Evolutionary conservation across 352 stramenopile genomes (phyloP).

Genomic region (Globisporangium recalcitrans): DNA sequence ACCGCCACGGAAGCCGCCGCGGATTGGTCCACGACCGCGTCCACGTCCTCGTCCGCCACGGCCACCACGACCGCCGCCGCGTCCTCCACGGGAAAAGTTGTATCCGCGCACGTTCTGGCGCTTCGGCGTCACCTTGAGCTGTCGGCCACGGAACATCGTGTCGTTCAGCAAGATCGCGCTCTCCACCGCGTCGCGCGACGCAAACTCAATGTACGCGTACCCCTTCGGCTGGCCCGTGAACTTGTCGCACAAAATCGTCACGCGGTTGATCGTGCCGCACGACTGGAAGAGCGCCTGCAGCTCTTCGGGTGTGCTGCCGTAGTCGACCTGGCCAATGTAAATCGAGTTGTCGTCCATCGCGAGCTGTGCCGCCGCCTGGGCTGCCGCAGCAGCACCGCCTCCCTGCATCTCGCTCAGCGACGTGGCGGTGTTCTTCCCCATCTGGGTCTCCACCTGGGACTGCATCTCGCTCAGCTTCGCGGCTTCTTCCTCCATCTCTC

Average conservation of each 20-base stretch:
- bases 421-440: conserved; percentile 55
- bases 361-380: conserved; percentile 23
- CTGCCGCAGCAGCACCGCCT: conserved; percentile 12
- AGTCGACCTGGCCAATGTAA: conserved; percentile 97
- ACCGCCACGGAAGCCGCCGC: conserved; percentile 64
- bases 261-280: conserved; percentile 95
- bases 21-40: conserved; percentile 41
- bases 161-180: conserved; percentile 90
- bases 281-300: conserved; percentile 95
- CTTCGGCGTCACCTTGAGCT: conserved; percentile 90
- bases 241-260: conserved; percentile 98
- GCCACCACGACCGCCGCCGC: conserved; percentile 38
- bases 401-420: conserved; percentile 38
- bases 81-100: conserved; percentile 55
- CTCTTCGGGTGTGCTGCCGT: conserved; percentile 94
- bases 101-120: conserved; percentile 80
- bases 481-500: conserved; percentile 82
- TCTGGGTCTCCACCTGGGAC: conserved; percentile 75
- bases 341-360: conserved; percentile 80
- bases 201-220: conserved; percentile 94
- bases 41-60: conserved; percentile 35
- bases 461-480: conserved; percentile 82
- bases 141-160: conserved; percentile 87
- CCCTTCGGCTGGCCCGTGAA: conserved; percentile 94
- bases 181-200: conserved; percentile 81